A percentile compares a stretch with the other conserved stretches of the same genome.
Evolutionary conservation across 768 basidiomycete species (phyloP).

Genomic region (Macrolepiota fuliginosa): DNA sequence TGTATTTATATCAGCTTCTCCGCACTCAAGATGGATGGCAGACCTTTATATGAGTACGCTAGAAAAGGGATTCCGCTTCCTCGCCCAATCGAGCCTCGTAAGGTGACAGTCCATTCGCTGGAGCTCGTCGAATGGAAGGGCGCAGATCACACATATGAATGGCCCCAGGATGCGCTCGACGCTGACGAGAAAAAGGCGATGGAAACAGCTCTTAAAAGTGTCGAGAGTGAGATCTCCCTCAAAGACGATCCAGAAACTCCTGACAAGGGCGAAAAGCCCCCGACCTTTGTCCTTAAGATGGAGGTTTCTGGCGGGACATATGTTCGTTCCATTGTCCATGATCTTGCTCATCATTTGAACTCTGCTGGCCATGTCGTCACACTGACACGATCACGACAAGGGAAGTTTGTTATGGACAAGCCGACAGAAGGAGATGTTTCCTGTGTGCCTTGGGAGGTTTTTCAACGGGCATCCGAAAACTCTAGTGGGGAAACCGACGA

Average conservation of each 20-base stretch:
- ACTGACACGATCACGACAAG: conserved; percentile 86
- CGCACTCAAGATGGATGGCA: conserved; percentile 98
- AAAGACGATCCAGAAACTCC: conserved; percentile 36
- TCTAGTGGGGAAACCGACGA: conserved; percentile 51
- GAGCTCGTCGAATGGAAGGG: conserved; percentile 80
- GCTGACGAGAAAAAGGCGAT: conserved; percentile 69
- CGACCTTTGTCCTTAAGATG: conserved; percentile 87
- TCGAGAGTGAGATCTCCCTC: conserved; percentile 37
- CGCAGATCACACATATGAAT: conserved; percentile 68
- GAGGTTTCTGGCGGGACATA: conserved; percentile 96
- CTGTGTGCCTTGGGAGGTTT: conserved; percentile 76
- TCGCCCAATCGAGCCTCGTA: conserved; percentile 87
- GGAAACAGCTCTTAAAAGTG: conserved; percentile 56
- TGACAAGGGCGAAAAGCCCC: conserved; percentile 43
- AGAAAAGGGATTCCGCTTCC: conserved; percentile 88
- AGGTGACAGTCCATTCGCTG: conserved; percentile 78
- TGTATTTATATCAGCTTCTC: conserved; percentile 67
- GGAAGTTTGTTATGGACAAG: conserved; percentile 59
- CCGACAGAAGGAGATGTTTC: conserved; percentile 45
- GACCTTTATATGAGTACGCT: conserved; percentile 93
- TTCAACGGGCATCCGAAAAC: conserved; percentile 56
- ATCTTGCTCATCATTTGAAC: conserved; percentile 79
- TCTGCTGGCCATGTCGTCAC: conserved; percentile 94
- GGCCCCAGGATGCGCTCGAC: conserved; percentile 71
- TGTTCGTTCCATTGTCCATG: conserved; percentile 93